These are phyloP conservation scores for Backusella australiensis DNA, from an alignment of 192 early-diverging fungal genomes.

Conservation along the genomic window DNA sequence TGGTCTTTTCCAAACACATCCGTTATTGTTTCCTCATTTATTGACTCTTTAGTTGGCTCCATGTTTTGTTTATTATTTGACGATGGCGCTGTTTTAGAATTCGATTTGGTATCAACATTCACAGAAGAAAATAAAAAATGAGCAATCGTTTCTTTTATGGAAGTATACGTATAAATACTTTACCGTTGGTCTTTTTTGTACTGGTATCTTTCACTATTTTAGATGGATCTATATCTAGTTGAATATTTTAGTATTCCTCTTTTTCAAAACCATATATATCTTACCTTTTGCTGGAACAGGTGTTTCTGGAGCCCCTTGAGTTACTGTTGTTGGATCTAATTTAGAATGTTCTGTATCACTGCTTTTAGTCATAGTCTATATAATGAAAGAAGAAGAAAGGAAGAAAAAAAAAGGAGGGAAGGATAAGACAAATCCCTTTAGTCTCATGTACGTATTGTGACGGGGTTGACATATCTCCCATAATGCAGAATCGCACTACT, in stretches of 20 bases:
- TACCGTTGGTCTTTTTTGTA: background rate
- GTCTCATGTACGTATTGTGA: background rate
- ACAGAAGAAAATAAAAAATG: too few species aligned
- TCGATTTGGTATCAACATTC: background rate
- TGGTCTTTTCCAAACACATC: conserved; percentile 89
- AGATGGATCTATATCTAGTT: background rate
- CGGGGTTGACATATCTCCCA: background rate
- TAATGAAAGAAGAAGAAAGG: background rate
- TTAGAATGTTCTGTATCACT: background rate
- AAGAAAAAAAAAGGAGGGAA: background rate
- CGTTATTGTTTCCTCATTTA: background rate
- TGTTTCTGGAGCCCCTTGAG: background rate
- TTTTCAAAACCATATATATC: background rate
- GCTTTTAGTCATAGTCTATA: background rate
- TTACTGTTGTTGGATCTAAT: background rate
- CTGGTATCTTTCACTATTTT: background rate
- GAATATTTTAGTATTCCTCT: background rate
- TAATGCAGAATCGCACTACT: too few species aligned
- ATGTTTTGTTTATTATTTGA: background rate
- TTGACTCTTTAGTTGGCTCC: background rate
- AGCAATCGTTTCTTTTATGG: too few species aligned
- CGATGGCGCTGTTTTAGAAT: background rate
- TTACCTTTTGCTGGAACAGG: background rate
- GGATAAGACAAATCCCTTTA: background rate
- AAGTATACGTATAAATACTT: background rate